Evolutionary conservation across 164 flowering plant genomes (phyloP).

Genomic region (Stephania cephalantha): DNA sequence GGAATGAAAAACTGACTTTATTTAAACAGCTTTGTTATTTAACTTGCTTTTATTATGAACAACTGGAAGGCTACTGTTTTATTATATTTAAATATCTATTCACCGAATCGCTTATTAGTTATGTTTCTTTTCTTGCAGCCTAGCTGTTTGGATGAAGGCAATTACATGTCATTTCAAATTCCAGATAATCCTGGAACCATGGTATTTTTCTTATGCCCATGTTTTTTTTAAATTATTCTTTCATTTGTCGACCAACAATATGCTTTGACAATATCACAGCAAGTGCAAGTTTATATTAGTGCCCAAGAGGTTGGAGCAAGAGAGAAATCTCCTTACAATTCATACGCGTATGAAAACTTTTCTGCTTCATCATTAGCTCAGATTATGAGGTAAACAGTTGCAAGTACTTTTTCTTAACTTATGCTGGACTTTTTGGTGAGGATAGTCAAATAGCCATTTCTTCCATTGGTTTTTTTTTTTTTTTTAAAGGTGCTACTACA

Average conservation of each 20-base stretch:
- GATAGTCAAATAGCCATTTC: no score
- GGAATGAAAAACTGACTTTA: no score
- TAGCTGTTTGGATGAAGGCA: conserved; percentile 29
- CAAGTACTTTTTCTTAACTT: not conserved
- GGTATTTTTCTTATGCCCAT: conserved; percentile 31
- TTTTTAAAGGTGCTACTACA: not conserved
- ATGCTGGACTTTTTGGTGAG: not conserved
- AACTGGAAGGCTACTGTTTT: no score
- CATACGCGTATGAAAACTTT: conserved; percentile 35
- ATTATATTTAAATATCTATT: no score
- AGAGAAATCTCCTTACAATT: conserved; percentile 55
- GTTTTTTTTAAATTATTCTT: not conserved
- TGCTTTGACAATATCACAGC: conserved; percentile 12
- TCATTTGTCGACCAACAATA: not conserved
- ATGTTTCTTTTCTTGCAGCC: conserved; percentile 28
- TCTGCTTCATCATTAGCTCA: conserved; percentile 47
- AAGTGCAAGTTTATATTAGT: conserved; percentile 37
- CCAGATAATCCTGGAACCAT: conserved; percentile 27
- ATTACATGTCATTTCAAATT: conserved; percentile 32
- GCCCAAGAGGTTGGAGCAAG: conserved; percentile 57
- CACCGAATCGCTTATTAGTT: no score
- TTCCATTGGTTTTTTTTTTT: no score
- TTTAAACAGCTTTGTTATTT: no score
- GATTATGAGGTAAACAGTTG: conserved; percentile 43
- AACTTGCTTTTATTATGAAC: no score